Conservation (phyloP, 805 yeast genomes). For the Suhomyces sp. region DNA sequence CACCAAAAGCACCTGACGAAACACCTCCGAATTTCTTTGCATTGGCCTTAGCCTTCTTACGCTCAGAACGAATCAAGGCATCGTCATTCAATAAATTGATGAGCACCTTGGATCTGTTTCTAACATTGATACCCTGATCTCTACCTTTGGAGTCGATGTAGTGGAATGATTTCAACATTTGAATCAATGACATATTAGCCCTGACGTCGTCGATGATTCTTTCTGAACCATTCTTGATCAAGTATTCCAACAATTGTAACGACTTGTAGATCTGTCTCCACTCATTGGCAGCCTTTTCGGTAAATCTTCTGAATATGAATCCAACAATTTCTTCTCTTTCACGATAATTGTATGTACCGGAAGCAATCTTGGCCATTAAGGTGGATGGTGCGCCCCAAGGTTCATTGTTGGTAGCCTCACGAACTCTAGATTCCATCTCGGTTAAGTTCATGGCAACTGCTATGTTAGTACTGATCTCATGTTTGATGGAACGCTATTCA, state of each 20-base stretch:
- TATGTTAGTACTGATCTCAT: conserved; percentile 8
- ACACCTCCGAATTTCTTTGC: conserved; percentile 81
- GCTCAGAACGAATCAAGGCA: conserved; percentile 68
- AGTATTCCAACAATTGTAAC: conserved; percentile 84
- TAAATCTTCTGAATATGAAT: conserved; percentile 81
- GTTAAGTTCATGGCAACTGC: conserved; percentile 82
- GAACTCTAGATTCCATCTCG: conserved; percentile 94
- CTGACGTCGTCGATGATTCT: conserved; percentile 94
- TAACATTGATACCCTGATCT: conserved; percentile 93
- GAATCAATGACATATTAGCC: conserved; percentile 72
- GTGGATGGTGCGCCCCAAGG: conserved; percentile 98
- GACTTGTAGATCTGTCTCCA: conserved; percentile 98
- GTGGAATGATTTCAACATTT: conserved; percentile 89
- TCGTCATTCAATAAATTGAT: conserved; percentile 73
- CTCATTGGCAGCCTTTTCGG: conserved; percentile 93
- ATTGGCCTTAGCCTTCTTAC: conserved; percentile 87
- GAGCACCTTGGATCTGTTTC: conserved; percentile 83
- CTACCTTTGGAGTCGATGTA: conserved; percentile 90
- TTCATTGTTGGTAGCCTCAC: conserved; percentile 97
- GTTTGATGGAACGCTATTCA: not conserved
- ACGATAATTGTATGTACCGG: conserved; percentile 84
- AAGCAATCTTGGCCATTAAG: conserved; percentile 91
- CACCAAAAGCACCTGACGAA: conserved; percentile 52
- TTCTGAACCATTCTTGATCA: conserved; percentile 90
- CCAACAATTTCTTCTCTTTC: conserved; percentile 78